These are phyloP conservation scores for Cucumis melo DNA, from an alignment of 306 rosid genomes.

Conservation along the genomic window DNA sequence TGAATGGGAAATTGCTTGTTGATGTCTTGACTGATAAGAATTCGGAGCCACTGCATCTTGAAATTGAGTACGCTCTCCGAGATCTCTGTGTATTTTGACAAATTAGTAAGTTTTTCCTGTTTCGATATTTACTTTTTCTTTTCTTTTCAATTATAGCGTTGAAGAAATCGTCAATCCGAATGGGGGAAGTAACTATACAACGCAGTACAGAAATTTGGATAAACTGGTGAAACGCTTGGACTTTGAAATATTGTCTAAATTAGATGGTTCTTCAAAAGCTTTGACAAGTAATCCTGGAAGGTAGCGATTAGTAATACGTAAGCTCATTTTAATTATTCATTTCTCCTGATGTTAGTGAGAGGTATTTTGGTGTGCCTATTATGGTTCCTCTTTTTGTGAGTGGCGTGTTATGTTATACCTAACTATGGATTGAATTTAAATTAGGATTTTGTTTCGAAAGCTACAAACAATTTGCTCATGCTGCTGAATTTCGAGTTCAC, in stretches of 20 bases:
- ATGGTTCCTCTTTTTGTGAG: not conserved
- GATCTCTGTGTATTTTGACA: not conserved
- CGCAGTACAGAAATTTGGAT: slow-evolving; percentile 61
- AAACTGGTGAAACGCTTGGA: slow-evolving; percentile 44
- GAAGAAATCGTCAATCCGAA: slow-evolving; percentile 40
- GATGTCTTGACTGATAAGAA: slow-evolving; percentile 43
- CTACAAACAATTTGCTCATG: not conserved
- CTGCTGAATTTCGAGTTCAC: not conserved
- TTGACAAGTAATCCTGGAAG: slow-evolving; percentile 26
- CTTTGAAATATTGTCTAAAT: slow-evolving; percentile 34
- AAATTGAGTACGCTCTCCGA: slow-evolving; percentile 32
- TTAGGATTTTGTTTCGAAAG: not conserved
- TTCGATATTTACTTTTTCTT: not conserved
- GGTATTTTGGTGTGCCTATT: not conserved
- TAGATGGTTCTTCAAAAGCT: slow-evolving; percentile 29
- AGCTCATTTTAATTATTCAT: not conserved
- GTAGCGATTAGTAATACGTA: slow-evolving; percentile 16
- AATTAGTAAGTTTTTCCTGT: not conserved
- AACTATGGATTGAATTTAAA: not conserved
- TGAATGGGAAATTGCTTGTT: slow-evolving; percentile 47
- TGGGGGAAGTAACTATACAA: slow-evolving; percentile 44
- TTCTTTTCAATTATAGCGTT: slow-evolving; percentile 28
- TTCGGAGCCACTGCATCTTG: slow-evolving; percentile 46
- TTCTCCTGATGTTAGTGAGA: not conserved
- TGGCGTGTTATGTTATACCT: not conserved